A percentile compares a stretch with the other conserved stretches of the same genome.
These are phyloP conservation scores for Vitis hybrid DNA, from an alignment of 177 flowering plant species.

Conservation along the genomic window DNA sequence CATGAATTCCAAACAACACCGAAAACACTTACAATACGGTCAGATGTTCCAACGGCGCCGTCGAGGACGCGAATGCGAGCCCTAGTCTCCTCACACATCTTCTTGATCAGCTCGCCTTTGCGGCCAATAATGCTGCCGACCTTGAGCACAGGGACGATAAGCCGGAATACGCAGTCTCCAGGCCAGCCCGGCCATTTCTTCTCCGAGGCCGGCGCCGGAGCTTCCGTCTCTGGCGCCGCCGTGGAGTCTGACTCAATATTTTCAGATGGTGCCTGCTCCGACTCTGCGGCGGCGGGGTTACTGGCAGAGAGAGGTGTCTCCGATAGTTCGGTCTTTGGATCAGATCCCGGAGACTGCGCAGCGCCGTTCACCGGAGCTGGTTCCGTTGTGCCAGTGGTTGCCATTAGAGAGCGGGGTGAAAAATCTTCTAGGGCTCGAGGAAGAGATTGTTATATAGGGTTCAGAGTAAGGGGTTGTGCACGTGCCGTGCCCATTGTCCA, in stretches of 20 bases:
- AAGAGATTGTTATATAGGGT: no score
- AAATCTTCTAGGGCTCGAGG: no score
- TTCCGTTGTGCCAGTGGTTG: not conserved
- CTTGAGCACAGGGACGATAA: slow-evolving; percentile 64
- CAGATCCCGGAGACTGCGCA: slow-evolving; percentile 4
- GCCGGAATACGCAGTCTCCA: slow-evolving; percentile 61
- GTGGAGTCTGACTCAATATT: not conserved
- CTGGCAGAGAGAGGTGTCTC: not conserved
- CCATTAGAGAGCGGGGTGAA: slow-evolving; percentile 17
- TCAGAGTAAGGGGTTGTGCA: no score
- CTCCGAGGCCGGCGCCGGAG: slow-evolving; percentile 8
- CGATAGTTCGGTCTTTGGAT: not conserved
- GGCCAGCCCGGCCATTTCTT: slow-evolving; percentile 81
- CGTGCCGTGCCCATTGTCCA: no score
- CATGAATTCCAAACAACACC: not conserved
- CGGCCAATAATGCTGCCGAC: slow-evolving; percentile 84
- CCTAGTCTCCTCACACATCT: slow-evolving; percentile 70
- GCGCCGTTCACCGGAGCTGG: slow-evolving; percentile 15
- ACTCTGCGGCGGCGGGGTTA: not conserved
- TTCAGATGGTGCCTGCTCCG: not conserved
- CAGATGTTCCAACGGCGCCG: slow-evolving; percentile 49
- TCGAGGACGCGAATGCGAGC: slow-evolving; percentile 76
- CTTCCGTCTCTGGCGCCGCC: not conserved
- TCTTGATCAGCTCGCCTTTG: slow-evolving; percentile 73
- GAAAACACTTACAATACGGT: slow-evolving; percentile 49